These are phyloP conservation scores for Podospora tetraspora DNA, from an alignment of 495 filamentous ascomycete species.

Conservation along the genomic window DNA sequence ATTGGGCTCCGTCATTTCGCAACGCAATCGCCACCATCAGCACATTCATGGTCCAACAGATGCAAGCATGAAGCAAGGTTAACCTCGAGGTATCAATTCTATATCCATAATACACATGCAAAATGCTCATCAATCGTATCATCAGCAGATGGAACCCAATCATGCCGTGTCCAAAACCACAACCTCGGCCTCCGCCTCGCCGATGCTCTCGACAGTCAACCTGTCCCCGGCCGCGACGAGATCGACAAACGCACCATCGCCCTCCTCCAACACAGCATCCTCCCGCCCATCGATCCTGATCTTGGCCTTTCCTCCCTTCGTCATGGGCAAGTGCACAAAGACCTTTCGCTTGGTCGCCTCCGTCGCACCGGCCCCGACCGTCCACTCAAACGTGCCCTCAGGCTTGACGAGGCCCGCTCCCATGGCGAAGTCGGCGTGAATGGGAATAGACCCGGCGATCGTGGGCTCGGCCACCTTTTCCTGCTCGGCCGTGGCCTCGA, in stretches of 20 bases:
- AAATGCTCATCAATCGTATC: conserved; percentile 3
- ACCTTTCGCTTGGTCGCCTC: conserved; percentile 58
- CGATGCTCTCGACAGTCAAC: conserved; percentile 57
- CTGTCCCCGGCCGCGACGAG: conserved; percentile 51
- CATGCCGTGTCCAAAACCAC: conserved; percentile 55
- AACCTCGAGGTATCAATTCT: background rate
- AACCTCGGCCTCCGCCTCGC: conserved; percentile 62
- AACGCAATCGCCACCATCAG: background rate
- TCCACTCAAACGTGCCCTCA: conserved; percentile 53
- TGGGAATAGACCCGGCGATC: conserved; percentile 61
- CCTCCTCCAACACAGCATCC: conserved; percentile 58
- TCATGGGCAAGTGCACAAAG: conserved; percentile 72
- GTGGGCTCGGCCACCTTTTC: conserved; percentile 55
- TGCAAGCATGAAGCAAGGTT: background rate
- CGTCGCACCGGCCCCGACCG: conserved; percentile 49
- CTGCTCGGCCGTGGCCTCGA: conserved; percentile 51
- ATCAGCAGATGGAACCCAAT: background rate
- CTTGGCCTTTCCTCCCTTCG: conserved; percentile 62
- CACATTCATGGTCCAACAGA: background rate
- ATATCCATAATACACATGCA: background rate
- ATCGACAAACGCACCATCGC: conserved; percentile 70
- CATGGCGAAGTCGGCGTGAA: conserved; percentile 78
- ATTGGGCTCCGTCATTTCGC: background rate
- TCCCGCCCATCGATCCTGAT: conserved; percentile 58
- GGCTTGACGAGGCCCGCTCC: conserved; percentile 60